A percentile compares a stretch with the other conserved stretches of the same genome.
Evolutionary conservation across 169 alveolate genomes (phyloP).

Genomic region (Eimeria brunetti): DNA sequence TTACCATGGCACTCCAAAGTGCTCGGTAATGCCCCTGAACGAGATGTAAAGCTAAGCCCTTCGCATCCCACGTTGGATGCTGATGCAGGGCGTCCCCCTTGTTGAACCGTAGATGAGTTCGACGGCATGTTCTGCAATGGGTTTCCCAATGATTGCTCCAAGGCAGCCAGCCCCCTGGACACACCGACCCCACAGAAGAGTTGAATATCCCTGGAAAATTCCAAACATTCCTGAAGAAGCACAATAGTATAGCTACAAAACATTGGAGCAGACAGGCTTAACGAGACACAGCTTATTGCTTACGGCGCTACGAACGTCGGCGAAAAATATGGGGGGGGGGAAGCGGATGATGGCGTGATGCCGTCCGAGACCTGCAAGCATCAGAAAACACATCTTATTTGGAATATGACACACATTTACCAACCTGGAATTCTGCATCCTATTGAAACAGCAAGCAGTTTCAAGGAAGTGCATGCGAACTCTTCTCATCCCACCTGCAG

Average conservation of each 20-base stretch:
- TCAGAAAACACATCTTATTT: neutral
- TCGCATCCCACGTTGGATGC: neutral
- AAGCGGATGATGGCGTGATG: neutral
- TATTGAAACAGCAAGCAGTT: neutral
- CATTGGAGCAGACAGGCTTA: neutral
- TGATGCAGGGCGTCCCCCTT: neutral
- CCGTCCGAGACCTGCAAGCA: conserved; percentile 1
- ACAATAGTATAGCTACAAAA: neutral
- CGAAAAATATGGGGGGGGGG: neutral
- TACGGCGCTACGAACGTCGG: neutral
- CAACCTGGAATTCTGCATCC: neutral
- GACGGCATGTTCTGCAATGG: neutral
- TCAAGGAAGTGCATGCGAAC: neutral
- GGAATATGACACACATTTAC: neutral
- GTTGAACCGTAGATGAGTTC: neutral
- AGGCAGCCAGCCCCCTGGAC: neutral
- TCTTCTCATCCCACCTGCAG: neutral
- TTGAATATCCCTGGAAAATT: neutral
- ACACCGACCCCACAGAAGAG: neutral
- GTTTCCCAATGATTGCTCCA: neutral
- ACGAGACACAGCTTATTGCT: neutral
- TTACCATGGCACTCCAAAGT: conserved; percentile 22
- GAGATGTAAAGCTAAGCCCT: neutral
- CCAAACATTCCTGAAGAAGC: neutral
- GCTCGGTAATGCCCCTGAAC: conserved; percentile 12